Base-by-base conservation (phyloP, 768 basidiomycete species). In the Mrakia frigida region DNA sequence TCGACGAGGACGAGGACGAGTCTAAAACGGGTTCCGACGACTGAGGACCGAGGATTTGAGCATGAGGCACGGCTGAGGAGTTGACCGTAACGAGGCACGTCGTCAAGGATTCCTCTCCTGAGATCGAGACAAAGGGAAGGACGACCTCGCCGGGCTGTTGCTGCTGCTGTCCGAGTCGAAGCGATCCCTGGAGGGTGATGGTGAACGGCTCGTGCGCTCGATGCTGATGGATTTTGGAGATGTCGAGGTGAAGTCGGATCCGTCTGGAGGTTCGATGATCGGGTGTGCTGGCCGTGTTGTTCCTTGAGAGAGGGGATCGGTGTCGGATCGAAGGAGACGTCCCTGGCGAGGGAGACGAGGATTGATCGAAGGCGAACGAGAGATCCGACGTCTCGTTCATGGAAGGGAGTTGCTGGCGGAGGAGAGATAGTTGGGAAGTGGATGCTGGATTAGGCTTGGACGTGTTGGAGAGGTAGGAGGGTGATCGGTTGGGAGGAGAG, bases 371-470 rank as follows among this genome's bases (percentile, higher is more conserved):
- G 28, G 73, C 61, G 63, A 74, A 74, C 0, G 61, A 67, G 33
- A 74, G 61, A 9, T 74, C 73, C 11, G 61, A 50, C 9, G 43
- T 35, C n/a, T 46, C 59, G 61, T 41, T 60, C 31, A 25, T 39
- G 7, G 60, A 46, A 7, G 73, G 73, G n/a, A 74, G 41, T 46
- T 65, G 61, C 46, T 65, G 61, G 46, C 73, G 73, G 50, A 74
- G 73, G 41, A 74, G 73, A 6, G 73, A 74, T 6, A 63, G 61
- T 28, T 65, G 73, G 6, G 73, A 74, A 2, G 73, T 65, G 37
- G 73, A 74, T 23, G 25, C 73, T 14, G 61, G 31, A 21, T n/a
- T 60, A 23, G 46, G 25, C 23, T 65, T 14, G 28, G 73, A 74
- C 18, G 59, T 46, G 31, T 46, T 50, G 43, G 69, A 43, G 25